Conservation (phyloP, 139 green algal genomes). For the Picochlorum sp. region DNA sequence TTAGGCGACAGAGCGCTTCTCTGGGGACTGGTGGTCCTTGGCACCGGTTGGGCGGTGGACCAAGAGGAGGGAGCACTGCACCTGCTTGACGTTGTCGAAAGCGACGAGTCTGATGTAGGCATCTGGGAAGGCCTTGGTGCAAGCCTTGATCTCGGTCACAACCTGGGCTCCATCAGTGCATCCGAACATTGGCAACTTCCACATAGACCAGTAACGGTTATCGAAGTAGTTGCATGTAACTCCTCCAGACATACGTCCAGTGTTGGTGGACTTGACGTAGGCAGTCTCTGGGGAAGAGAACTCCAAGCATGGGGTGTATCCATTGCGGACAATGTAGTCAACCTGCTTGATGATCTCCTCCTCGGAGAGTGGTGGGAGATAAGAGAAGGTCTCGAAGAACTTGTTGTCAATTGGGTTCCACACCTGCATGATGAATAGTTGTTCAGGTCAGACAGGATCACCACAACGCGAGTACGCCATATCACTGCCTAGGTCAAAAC, state of each 20-base stretch:
- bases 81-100: slow-evolving; percentile 61
- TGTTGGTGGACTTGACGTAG: slow-evolving; percentile 55
- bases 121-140: slow-evolving; percentile 81
- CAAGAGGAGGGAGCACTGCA: slow-evolving; percentile 41
- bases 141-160: slow-evolving; percentile 75
- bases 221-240: slow-evolving; percentile 49
- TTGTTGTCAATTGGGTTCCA: slow-evolving; percentile 52
- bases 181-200: slow-evolving; percentile 99
- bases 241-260: slow-evolving; percentile 49
- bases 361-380: slow-evolving; percentile 88
- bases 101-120: slow-evolving; percentile 88
- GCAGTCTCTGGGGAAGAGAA: slow-evolving; percentile 71
- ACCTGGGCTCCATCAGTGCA: slow-evolving; percentile 90
- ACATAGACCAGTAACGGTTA: slow-evolving; percentile 98
- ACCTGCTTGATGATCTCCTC: slow-evolving; percentile 90
- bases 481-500: no score
- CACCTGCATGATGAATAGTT: slow-evolving; percentile 12
- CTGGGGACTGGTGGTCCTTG: slow-evolving; percentile 7
- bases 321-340: slow-evolving; percentile 90
- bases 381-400: slow-evolving; percentile 98
- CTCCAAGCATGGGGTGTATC: slow-evolving; percentile 83
- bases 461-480: no score
- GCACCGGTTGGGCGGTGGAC: slow-evolving; percentile 16
- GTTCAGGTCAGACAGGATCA: no score
- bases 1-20: slow-evolving; percentile 17